Evolutionary conservation across 2,329 filamentous ascomycete genomes (phyloP).

Genomic region (Knoxdaviesia proteae): DNA sequence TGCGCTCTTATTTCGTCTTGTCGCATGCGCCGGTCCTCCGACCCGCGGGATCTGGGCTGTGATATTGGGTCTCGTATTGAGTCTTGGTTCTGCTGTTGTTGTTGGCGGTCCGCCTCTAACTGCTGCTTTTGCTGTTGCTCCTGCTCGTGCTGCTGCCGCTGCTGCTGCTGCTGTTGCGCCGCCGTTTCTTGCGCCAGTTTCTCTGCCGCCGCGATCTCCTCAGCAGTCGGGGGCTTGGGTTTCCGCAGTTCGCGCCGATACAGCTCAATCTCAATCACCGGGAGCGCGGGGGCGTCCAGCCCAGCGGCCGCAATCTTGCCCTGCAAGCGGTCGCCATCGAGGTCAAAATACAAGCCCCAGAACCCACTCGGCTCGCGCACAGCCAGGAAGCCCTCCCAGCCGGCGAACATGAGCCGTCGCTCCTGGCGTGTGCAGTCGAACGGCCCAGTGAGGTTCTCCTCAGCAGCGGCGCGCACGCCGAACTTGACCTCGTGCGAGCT

Average conservation of each 20-base stretch:
- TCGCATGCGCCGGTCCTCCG: too few species aligned
- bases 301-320: slow-evolving; percentile 18
- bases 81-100: too few species aligned
- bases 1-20: too few species aligned
- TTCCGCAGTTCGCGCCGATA: slow-evolving; percentile 20
- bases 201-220: slow-evolving; percentile 2
- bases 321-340: slow-evolving; percentile 21
- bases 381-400: slow-evolving; percentile 28
- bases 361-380: slow-evolving; percentile 19
- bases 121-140: neutral
- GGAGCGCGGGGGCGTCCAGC: slow-evolving; percentile 12
- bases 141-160: neutral
- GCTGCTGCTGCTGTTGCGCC: neutral
- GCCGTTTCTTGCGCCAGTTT: neutral
- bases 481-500: slow-evolving; percentile 24
- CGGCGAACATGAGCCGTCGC: slow-evolving; percentile 24
- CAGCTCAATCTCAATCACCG: slow-evolving; percentile 34
- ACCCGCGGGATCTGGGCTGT: too few species aligned
- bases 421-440: slow-evolving; percentile 32
- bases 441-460: slow-evolving; percentile 22
- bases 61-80: too few species aligned
- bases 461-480: slow-evolving; percentile 19
- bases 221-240: slow-evolving; percentile 2
- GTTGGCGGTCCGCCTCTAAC: neutral
- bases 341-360: slow-evolving; percentile 27